These are phyloP conservation scores for Phytophthora idaei DNA, from an alignment of 352 stramenopile species.

Conservation along the genomic window DNA sequence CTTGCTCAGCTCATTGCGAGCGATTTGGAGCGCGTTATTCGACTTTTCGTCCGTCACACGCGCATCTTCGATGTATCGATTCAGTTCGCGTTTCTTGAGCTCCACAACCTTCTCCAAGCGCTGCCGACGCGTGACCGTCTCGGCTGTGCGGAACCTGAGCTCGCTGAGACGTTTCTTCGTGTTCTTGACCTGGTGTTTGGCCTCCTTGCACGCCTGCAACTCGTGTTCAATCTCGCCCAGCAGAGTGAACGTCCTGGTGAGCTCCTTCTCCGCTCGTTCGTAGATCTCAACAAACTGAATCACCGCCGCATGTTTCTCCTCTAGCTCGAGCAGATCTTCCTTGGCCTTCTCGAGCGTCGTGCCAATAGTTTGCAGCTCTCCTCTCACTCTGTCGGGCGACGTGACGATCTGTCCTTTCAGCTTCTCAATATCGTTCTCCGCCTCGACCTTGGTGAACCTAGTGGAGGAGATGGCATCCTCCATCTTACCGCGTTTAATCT, in stretches of 20 bases:
- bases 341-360: constrained; percentile 74
- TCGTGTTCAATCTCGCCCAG: constrained; percentile 70
- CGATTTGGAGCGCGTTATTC: constrained; percentile 55
- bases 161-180: constrained; percentile 58
- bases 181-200: constrained; percentile 75
- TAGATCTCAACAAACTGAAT: constrained; percentile 72
- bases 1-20: constrained; percentile 61
- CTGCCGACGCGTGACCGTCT: constrained; percentile 72
- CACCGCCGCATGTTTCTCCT: constrained; percentile 64
- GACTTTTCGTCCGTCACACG: constrained; percentile 66
- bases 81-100: constrained; percentile 73
- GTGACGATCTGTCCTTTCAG: constrained; percentile 90
- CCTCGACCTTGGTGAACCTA: constrained; percentile 86
- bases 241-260: constrained; percentile 62
- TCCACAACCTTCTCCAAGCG: constrained; percentile 72
- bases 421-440: constrained; percentile 76
- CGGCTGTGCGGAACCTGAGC: constrained; percentile 47
- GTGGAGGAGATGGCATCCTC: constrained; percentile 75
- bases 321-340: constrained; percentile 65
- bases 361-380: constrained; percentile 64
- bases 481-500: constrained; percentile 77
- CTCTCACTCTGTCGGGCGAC: constrained; percentile 87
- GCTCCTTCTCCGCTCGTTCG: constrained; percentile 69
- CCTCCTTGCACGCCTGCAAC: constrained; percentile 67
- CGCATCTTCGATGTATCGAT: constrained; percentile 69